These are phyloP conservation scores for Calocera viscosa DNA, from an alignment of 768 basidiomycete genomes.

Conservation along the genomic window DNA sequence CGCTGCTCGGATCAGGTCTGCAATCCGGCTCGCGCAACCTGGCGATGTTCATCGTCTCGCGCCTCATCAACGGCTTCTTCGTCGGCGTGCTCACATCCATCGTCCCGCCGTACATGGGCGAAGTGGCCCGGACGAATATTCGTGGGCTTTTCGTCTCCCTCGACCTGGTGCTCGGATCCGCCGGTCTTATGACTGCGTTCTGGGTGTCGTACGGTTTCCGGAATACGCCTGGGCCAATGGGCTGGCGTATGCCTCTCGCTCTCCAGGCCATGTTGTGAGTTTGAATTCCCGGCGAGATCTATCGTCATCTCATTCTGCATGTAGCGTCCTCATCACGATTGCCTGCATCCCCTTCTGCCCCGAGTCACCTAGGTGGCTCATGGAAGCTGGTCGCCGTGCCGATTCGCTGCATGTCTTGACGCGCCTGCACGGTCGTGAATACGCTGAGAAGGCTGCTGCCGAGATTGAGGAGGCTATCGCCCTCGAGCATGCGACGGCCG, in stretches of 20 bases:
- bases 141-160: constrained; percentile 19
- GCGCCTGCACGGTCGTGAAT: constrained; percentile 17
- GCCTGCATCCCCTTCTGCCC: constrained; percentile 19
- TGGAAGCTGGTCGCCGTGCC: constrained; percentile 17
- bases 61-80: constrained; percentile 19
- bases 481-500: constrained; percentile 15
- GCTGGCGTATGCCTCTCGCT: constrained; percentile 19
- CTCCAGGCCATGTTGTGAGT: constrained; percentile 16
- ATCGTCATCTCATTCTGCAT: neutral
- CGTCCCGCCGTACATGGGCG: constrained; percentile 16
- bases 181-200: constrained; percentile 19
- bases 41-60: constrained; percentile 15
- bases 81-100: constrained; percentile 20
- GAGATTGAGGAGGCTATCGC: constrained; percentile 20
- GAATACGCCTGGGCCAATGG: constrained; percentile 2
- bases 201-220: constrained; percentile 19
- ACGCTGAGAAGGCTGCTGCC: constrained; percentile 16
- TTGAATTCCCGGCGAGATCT: neutral
- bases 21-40: constrained; percentile 16
- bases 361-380: constrained; percentile 20
- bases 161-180: constrained; percentile 16
- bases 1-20: constrained; percentile 14
- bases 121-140: constrained; percentile 17
- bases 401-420: constrained; percentile 16
- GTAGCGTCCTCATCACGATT: constrained; percentile 16